Evolutionary conservation across 2,329 filamentous ascomycete genomes (phyloP).

Genomic region (Stagonosporopsis chrysanthemi): DNA sequence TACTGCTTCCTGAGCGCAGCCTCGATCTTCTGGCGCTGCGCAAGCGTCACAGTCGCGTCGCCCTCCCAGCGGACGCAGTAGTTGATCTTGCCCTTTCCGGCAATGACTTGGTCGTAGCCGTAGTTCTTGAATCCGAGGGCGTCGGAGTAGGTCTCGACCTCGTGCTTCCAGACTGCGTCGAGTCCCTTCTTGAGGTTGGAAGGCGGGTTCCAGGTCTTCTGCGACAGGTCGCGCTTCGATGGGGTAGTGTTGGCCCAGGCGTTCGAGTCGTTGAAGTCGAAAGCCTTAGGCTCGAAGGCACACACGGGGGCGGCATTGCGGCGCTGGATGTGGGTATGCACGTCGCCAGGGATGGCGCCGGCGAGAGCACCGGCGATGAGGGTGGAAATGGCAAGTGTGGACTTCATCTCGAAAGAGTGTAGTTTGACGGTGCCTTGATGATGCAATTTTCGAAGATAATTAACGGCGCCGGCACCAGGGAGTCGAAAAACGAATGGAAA

Average conservation of each 20-base stretch:
- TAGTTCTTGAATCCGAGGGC: conserved; percentile 41
- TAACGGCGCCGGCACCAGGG: conserved; percentile 18
- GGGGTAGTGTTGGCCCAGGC: conserved; percentile 21
- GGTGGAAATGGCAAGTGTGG: conserved; percentile 28
- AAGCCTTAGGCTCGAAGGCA: conserved; percentile 25
- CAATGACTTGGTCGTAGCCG: conserved; percentile 42
- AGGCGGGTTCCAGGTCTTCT: conserved; percentile 36
- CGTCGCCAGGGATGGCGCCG: conserved; percentile 21
- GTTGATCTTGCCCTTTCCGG: conserved; percentile 47
- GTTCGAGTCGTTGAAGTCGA: conserved; percentile 22
- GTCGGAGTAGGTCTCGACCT: conserved; percentile 32
- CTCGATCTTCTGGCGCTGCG: conserved; percentile 50
- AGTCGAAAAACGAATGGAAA: conserved; percentile 3
- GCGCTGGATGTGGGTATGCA: conserved; percentile 21
- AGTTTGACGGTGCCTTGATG: background rate
- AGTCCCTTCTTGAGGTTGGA: conserved; percentile 34
- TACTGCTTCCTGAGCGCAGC: conserved; percentile 47
- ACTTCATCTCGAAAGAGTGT: conserved; percentile 26
- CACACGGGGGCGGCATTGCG: conserved; percentile 26
- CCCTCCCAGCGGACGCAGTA: conserved; percentile 59
- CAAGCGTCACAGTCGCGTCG: conserved; percentile 46
- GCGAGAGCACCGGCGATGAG: conserved; percentile 23
- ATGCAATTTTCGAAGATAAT: background rate
- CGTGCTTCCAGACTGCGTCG: conserved; percentile 37
- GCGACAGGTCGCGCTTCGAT: conserved; percentile 27